Evolutionary conservation across 2,329 filamentous ascomycete species (phyloP), one percentile per base, ranked within the genome.

Genomic region (Ophiocordyceps camponoti-floridani): DNA sequence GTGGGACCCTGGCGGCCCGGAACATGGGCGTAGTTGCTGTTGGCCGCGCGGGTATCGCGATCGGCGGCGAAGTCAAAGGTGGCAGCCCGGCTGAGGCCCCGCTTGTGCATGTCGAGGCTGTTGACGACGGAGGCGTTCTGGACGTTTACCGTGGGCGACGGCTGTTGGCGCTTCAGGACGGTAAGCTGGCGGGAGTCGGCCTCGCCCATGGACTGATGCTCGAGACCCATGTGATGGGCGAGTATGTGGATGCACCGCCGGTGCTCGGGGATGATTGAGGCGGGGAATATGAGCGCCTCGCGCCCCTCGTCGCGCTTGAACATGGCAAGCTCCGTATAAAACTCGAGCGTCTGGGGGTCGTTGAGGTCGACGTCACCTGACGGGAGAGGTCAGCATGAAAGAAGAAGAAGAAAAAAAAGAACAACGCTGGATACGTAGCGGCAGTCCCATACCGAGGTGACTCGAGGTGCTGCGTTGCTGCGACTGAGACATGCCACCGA

Each of bases 51-150:
- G 19, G 82, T 80, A 49, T 82, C 82, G 45, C 84, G 75, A 44
- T 84, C 77, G 49, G 87, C 82, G 51, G 84, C 87, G 62, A 96
- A 96, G 62, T 96, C 91, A 52, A 93, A 94, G 2, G 91, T 96
- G n/a, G 91, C 91, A 14, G 91, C 88, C 49, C 91, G 82, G 65
- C 87, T 94, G 33, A 98, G 69, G 4, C 82, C 83, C 48, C 89
- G 83, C 52, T 89, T 81, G 53, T 86, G 80, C 46, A 83, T 77
- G 50, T 94, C 85, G 43, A 79, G 68, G 19, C 77, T 76, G 47
- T 83, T 79, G 46, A 78, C 78, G 19, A 42, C 38, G 1, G 75
- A 70, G 19, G 65, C 50, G 59, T 68, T 54, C 68, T 79, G 68
- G 67, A 79, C 62, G 53, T 70, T 66, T 43, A 68, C 61, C n/a